Conservation (phyloP, 2,329 filamentous ascomycete species). For the Cryphonectria japonica region DNA sequence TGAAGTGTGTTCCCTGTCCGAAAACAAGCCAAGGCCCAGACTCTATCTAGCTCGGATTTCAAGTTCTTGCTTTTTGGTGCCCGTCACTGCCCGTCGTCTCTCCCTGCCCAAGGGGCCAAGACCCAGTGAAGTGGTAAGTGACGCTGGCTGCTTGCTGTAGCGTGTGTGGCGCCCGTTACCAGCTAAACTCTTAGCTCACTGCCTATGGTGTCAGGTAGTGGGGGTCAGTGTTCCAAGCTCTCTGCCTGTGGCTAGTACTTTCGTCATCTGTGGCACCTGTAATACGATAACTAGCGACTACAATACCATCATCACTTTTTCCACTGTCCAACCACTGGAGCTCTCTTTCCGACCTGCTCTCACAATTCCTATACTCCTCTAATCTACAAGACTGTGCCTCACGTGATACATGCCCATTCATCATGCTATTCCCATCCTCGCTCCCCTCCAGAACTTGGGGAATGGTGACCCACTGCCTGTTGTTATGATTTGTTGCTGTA, state of each 20-base stretch:
- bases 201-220: background rate
- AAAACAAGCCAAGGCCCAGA: background rate
- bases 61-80: slow-evolving; percentile 2
- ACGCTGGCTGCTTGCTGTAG: slow-evolving; percentile 3
- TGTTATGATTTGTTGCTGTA: background rate
- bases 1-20: slow-evolving; percentile 10
- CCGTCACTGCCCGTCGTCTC: background rate
- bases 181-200: background rate
- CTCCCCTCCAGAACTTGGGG: background rate
- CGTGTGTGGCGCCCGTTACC: background rate
- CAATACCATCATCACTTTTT: background rate
- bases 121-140: background rate
- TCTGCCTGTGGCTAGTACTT: background rate
- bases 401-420: background rate
- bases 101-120: background rate
- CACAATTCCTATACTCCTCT: background rate
- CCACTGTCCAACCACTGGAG: background rate
- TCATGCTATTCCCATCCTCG: background rate
- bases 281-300: background rate
- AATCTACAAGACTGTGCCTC: background rate
- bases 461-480: background rate
- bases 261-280: background rate
- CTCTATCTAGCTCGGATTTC: background rate
- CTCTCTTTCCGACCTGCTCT: background rate
- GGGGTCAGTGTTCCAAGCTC: background rate